These are phyloP conservation scores for Lepidium didymum DNA, from an alignment of 345 rosid species.

Conservation along the genomic window DNA sequence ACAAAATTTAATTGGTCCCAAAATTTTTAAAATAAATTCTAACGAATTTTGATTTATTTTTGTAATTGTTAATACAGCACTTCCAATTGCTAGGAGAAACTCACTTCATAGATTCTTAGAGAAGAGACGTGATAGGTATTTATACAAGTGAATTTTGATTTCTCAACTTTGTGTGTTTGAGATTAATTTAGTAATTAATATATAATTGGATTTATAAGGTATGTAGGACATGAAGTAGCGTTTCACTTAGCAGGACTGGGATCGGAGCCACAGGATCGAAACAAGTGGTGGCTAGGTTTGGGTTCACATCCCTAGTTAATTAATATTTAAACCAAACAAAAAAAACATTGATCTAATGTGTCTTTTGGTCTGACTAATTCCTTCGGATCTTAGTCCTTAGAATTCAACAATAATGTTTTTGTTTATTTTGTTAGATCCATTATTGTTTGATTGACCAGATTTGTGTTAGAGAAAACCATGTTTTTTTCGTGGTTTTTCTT, in stretches of 20 bases:
- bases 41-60: neutral
- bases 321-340: no score
- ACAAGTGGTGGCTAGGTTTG: neutral
- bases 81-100: constrained; percentile 66
- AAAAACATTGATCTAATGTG: no score
- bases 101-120: constrained; percentile 81
- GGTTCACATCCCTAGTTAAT: no score
- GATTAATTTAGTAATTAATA: neutral
- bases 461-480: no score
- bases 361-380: no score
- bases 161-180: neutral
- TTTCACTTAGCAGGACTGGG: neutral
- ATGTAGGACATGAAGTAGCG: neutral
- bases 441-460: no score
- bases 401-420: no score
- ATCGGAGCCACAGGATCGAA: neutral
- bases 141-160: neutral
- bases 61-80: constrained; percentile 32
- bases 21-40: neutral
- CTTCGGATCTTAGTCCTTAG: no score
- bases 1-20: neutral
- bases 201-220: neutral
- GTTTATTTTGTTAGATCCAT: no score
- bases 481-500: no score
- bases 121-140: constrained; percentile 79